These are phyloP conservation scores for Acanthochlamys bracteata DNA, from an alignment of 106 monocot genomes.

Conservation along the genomic window DNA sequence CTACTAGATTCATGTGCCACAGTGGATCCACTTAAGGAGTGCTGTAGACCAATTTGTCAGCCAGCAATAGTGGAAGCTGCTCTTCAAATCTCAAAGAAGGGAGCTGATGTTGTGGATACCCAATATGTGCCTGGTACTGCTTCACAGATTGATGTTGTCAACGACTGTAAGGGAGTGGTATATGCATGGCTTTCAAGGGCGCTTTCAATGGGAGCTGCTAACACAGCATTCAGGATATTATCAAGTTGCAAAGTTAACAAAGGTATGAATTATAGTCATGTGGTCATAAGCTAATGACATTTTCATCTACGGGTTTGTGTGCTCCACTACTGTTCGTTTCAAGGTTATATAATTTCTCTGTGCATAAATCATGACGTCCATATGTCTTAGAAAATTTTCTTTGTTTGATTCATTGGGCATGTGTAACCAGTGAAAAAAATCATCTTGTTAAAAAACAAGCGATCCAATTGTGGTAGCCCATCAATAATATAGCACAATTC, in stretches of 20 bases:
- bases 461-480: too few relatives aligned
- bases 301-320: neutral
- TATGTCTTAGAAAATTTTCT: too few relatives aligned
- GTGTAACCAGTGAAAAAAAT: too few relatives aligned
- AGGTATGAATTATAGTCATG: slow-evolving; percentile 28
- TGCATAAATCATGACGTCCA: too few relatives aligned
- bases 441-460: too few relatives aligned
- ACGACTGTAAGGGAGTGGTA: slow-evolving; percentile 84
- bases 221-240: slow-evolving; percentile 80
- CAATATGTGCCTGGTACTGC: slow-evolving; percentile 39
- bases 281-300: neutral
- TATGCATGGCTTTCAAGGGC: slow-evolving; percentile 84
- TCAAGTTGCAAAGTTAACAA: slow-evolving; percentile 91
- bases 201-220: slow-evolving; percentile 52
- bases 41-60: slow-evolving; percentile 82
- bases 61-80: slow-evolving; percentile 92
- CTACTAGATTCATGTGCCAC: slow-evolving; percentile 75
- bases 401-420: too few relatives aligned
- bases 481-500: too few relatives aligned
- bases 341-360: too few relatives aligned
- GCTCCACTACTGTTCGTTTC: too few relatives aligned
- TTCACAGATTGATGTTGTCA: slow-evolving; percentile 34
- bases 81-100: slow-evolving; percentile 54
- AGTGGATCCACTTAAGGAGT: slow-evolving; percentile 91
- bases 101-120: slow-evolving; percentile 25